Evolutionary conservation across 1,139 yeast species (phyloP).

Genomic region (Lodderomyces elongisporus): DNA sequence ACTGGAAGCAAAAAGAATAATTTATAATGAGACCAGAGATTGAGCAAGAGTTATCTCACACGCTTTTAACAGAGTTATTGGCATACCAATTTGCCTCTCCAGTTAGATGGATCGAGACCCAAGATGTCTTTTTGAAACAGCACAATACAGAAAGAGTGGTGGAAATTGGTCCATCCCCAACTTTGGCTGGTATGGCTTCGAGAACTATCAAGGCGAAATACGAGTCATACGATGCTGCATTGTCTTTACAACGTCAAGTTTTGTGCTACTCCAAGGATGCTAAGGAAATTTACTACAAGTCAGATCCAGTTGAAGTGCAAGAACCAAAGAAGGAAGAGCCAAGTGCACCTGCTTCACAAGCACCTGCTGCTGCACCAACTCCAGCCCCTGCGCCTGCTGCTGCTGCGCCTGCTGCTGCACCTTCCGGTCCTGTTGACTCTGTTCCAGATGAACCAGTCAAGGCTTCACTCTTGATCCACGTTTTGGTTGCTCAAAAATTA

Average conservation of each 20-base stretch:
- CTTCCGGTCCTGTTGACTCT: conserved; percentile 74
- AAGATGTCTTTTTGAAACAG: conserved; percentile 91
- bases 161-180: conserved; percentile 98
- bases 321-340: conserved; percentile 20
- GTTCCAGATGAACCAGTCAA: conserved; percentile 86
- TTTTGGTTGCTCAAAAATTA: conserved; percentile 90
- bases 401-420: conserved; percentile 53
- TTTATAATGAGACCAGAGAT: conserved; percentile 88
- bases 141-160: conserved; percentile 95
- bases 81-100: conserved; percentile 99
- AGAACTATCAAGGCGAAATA: conserved; percentile 95
- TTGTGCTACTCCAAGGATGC: conserved; percentile 93
- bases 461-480: conserved; percentile 78
- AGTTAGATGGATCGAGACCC: conserved; percentile 99
- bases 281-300: conserved; percentile 92
- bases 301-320: conserved; percentile 59
- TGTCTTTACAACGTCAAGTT: conserved; percentile 93
- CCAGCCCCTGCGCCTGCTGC: conserved; percentile 57
- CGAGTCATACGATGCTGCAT: conserved; percentile 96
- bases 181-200: conserved; percentile 97
- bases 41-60: conserved; percentile 96
- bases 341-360: conserved; percentile 38
- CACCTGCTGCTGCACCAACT: conserved; percentile 44
- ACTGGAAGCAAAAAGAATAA: background rate
- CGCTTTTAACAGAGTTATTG: conserved; percentile 86